Evolutionary conservation across 805 yeast species (phyloP), one percentile per base, ranked within the genome.

Genomic region (Ogataea kodamae): DNA sequence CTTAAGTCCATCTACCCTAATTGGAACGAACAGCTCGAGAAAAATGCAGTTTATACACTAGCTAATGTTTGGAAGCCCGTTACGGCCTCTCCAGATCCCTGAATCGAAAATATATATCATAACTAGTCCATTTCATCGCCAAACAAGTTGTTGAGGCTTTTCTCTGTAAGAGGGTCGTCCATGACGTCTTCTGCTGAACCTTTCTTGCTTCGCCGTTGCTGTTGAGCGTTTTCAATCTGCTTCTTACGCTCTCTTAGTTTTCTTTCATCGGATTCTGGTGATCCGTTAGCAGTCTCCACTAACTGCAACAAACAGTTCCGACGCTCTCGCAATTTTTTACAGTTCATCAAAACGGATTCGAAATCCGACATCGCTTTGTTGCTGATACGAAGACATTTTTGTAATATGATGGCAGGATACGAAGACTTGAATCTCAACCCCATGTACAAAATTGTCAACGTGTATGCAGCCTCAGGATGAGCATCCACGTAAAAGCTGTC

Each of bases 391-490:
- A 86, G 58, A 30, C 64, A 63, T 37, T 65, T 65, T 29, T 75
- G 67, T 39, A 83, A 62, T 10, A 76, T 65, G 35, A 78, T 66
- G 5, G 82, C 78, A 5, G 90, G 88, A 53, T 76, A 74, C 39
- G 77, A 74, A 40, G 81, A 77, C 54, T 81, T 79, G 22, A 78
- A 67, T 33, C 90, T 68, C 48, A 86, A 66, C 6, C 82, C 76
- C 50, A 86, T 73, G 55, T 87, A 89, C 28, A 90, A 63, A 3
- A 82, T 76, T 0, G 96, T 82, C 39, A 90, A 70, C 1, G 94
- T 84, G 38, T 84, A 80, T n/a, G 94, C 89, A 1, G 94, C 95
- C 55, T 90, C 98, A 11, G 81, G 74, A 45, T 89, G 95, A 0
- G 92, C 83, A 50, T 90, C 98, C 27, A 74, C 75, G 57, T 84